Base-by-base conservation (phyloP, 2,329 filamentous ascomycete species). In the Diaporthe sp. region DNA sequence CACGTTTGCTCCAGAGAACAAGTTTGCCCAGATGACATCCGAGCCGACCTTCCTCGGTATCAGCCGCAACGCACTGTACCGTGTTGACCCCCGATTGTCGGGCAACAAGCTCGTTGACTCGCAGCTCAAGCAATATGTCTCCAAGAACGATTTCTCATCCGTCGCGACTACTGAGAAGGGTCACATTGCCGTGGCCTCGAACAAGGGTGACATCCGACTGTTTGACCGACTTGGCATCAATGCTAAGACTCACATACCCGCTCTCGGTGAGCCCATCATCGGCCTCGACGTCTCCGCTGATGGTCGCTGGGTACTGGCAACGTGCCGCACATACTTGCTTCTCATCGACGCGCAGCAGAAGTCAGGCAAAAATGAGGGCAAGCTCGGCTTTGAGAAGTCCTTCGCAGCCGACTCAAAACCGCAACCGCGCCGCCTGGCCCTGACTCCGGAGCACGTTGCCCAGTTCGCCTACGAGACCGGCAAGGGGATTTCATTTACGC, bases 401-500 rank as follows among this genome's bases (percentile, higher is more conserved):
- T 99, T 99, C 81, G 92, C 94, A 4, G 97, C 98, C 79, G 96
- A 98, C 82, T 90, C 93, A 28, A 99, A 99, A 85, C 97, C 97
- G 2, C 95, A 98, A 80, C 97, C 97, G 49, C 94, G 95, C 73
- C 95, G 97, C 79, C 91, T 99, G 15, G 95, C 93, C 17, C 90
- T 99, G 51, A 96, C 94, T 9, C 97, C 97, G 0, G 92, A 94
- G 76, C 97, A 99, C 83, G 95, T 98, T 39, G 97, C 97, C 0
- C 97, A 99, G 83, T 98, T 99, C 88, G 95, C 97, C 82, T 95
- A 98, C 84, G 97, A 99, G 85, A 99, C 97, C 2, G 94, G 95
- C 80, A 92, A 93, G 76, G 92, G 94, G 0, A 90, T 99, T 15
- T 90, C 92, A 1, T 99, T 99, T 84, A 98, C 96, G 0, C 92